A percentile compares a stretch with the other conserved stretches of the same genome.
These are phyloP conservation scores for Rubus parviflorus DNA, from an alignment of 306 rosid species.

Conservation along the genomic window DNA sequence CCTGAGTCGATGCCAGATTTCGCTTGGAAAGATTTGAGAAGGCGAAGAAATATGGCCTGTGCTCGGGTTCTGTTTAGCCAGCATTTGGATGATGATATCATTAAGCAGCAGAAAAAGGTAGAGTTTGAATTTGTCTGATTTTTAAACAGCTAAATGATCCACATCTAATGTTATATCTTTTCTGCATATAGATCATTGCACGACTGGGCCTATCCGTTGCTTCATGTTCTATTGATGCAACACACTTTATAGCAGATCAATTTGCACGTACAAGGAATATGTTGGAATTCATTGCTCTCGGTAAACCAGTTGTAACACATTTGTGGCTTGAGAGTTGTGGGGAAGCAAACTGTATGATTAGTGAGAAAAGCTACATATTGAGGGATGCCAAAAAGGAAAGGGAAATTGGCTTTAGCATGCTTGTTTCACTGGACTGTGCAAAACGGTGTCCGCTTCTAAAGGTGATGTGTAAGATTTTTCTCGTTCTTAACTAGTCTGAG, in stretches of 20 bases:
- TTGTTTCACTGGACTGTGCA: constrained; percentile 74
- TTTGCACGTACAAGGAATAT: constrained; percentile 89
- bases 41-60: constrained; percentile 62
- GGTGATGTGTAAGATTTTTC: constrained; percentile 35
- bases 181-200: constrained; percentile 48
- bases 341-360: constrained; percentile 85
- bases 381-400: constrained; percentile 88
- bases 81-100: constrained; percentile 62
- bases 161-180: constrained; percentile 23
- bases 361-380: constrained; percentile 75
- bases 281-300: constrained; percentile 87
- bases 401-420: constrained; percentile 86
- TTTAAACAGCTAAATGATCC: not conserved
- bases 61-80: constrained; percentile 77
- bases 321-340: constrained; percentile 91
- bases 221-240: constrained; percentile 70
- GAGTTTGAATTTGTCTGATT: constrained; percentile 10
- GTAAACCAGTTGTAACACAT: constrained; percentile 92
- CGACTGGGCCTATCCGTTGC: constrained; percentile 68
- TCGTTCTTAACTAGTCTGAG: constrained; percentile 15
- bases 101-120: constrained; percentile 94
- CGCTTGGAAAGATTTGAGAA: constrained; percentile 60
- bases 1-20: constrained; percentile 31
- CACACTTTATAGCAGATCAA: constrained; percentile 82
- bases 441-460: constrained; percentile 60